Conservation (phyloP, 306 rosid species). For the Pterocarpus macrocarpus region DNA sequence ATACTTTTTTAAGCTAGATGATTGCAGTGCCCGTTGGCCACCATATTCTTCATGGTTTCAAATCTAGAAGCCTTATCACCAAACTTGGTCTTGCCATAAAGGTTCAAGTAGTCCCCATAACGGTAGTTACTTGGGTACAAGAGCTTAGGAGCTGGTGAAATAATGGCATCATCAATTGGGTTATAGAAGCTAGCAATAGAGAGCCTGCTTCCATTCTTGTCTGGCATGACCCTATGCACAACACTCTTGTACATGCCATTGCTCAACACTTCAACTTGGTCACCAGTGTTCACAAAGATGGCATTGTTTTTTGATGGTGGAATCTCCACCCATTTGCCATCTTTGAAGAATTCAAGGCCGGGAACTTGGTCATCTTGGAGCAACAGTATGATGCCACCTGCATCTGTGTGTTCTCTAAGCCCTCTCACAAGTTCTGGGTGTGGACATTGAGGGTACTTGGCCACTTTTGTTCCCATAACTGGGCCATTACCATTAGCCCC, state of each 20-base stretch:
- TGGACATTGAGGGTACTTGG: conserved; percentile 77
- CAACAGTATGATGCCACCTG: conserved; percentile 90
- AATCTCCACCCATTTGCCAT: conserved; percentile 83
- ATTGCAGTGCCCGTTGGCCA: conserved; percentile 45
- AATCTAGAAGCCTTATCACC: conserved; percentile 75
- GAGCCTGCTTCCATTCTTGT: conserved; percentile 74
- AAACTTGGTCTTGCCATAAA: conserved; percentile 79
- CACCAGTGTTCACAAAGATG: conserved; percentile 90
- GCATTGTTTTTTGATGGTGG: conserved; percentile 88
- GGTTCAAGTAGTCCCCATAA: conserved; percentile 78
- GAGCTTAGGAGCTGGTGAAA: conserved; percentile 73
- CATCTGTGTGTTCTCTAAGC: conserved; percentile 91
- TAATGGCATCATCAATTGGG: conserved; percentile 69
- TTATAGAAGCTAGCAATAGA: conserved; percentile 89
- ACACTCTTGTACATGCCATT: conserved; percentile 71
- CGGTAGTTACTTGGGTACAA: conserved; percentile 64
- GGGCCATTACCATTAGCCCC: conserved; percentile 68
- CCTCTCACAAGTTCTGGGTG: conserved; percentile 78
- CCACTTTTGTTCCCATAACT: conserved; percentile 88
- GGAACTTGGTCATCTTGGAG: conserved; percentile 92
- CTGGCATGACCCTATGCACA: conserved; percentile 79
- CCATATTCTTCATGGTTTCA: conserved; percentile 65
- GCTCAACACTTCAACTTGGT: conserved; percentile 77
- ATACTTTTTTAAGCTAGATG: conserved; percentile 15
- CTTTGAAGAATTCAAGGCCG: conserved; percentile 72